Conservation (phyloP, 2,329 filamentous ascomycete genomes). For the Phialocephala subalpina region DNA sequence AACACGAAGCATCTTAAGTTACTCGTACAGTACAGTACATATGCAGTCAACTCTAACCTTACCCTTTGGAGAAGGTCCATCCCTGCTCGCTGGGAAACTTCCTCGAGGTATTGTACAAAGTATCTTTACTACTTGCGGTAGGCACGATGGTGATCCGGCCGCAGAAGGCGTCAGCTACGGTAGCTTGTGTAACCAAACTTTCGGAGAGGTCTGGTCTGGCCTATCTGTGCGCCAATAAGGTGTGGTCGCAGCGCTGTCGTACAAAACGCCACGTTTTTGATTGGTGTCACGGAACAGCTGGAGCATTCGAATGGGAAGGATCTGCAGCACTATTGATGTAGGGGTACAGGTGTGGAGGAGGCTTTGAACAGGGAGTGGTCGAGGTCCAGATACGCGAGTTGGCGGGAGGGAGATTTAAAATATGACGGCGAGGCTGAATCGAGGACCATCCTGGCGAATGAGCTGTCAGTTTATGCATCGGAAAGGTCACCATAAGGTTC, state of each 20-base stretch:
- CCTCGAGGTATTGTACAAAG: background rate
- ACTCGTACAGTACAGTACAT: too few relatives aligned
- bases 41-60: background rate
- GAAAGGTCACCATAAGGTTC: background rate
- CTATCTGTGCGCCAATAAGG: background rate
- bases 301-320: background rate
- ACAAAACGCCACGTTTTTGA: background rate
- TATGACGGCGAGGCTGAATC: background rate
- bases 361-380: background rate
- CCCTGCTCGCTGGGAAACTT: background rate
- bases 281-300: background rate
- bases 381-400: constrained; percentile 7
- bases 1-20: background rate
- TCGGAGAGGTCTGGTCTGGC: background rate
- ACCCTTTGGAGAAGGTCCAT: too few relatives aligned
- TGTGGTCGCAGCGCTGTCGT: background rate
- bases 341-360: constrained; percentile 2
- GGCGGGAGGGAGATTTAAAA: background rate
- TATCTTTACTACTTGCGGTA: background rate
- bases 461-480: background rate
- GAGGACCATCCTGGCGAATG: background rate
- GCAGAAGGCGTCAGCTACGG: background rate
- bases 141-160: background rate
- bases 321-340: constrained; percentile 16
- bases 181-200: background rate